Conservation (phyloP, 331 rosid genomes). For the Pyrus hybrid region DNA sequence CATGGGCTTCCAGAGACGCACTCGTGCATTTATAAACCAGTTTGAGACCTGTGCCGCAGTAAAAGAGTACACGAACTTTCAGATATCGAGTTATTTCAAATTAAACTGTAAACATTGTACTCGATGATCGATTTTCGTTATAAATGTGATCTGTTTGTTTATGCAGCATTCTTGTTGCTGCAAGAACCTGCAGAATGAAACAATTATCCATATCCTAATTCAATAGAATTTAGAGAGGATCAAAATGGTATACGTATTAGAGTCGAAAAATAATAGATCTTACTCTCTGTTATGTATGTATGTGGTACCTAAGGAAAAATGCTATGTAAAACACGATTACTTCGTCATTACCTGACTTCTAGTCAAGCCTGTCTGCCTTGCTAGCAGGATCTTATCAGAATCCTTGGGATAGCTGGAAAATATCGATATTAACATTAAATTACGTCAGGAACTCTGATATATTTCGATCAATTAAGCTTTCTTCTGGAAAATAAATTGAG, state of each 20-base stretch:
- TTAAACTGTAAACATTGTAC: neutral
- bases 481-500: neutral
- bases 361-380: constrained; percentile 77
- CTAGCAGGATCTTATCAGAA: constrained; percentile 82
- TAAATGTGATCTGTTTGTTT: neutral
- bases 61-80: neutral
- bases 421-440: constrained; percentile 4
- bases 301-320: neutral
- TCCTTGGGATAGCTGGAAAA: constrained; percentile 72
- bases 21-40: constrained; percentile 88
- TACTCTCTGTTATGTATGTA: neutral
- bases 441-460: neutral
- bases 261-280: neutral
- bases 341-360: constrained; percentile 65
- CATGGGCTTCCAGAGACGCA: constrained; percentile 92
- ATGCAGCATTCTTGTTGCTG: neutral
- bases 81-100: neutral
- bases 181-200: neutral
- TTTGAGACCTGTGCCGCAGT: constrained; percentile 55
- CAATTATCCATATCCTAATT: neutral
- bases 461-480: neutral
- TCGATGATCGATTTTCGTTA: neutral
- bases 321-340: neutral
- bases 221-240: neutral
- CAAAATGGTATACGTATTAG: neutral